Conservation (phyloP, 352 stramenopile genomes). For the Thalassiosira hispida region DNA sequence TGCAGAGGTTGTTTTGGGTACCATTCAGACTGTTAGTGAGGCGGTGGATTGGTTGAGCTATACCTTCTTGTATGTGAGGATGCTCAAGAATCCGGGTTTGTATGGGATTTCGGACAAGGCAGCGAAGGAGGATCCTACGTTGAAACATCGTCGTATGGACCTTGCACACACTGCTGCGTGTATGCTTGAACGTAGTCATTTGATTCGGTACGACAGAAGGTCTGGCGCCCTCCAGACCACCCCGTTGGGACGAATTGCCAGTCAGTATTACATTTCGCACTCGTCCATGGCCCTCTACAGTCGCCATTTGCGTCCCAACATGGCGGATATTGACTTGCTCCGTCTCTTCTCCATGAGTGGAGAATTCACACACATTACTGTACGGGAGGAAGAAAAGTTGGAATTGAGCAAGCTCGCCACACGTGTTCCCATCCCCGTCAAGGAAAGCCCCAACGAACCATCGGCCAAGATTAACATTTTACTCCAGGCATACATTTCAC, state of each 20-base stretch:
- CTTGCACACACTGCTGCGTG: slow-evolving; percentile 96
- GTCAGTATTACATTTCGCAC: slow-evolving; percentile 99
- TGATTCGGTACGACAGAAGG: slow-evolving; percentile 98
- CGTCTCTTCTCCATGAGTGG: slow-evolving; percentile 98
- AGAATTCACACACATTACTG: slow-evolving; percentile 99
- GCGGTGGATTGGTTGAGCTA: slow-evolving; percentile 99
- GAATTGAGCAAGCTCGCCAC: slow-evolving; percentile 97
- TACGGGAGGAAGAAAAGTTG: slow-evolving; percentile 98
- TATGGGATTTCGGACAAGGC: slow-evolving; percentile 93
- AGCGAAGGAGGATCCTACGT: slow-evolving; percentile 90
- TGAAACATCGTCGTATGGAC: slow-evolving; percentile 95
- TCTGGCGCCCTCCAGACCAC: slow-evolving; percentile 95
- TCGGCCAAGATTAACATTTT: slow-evolving; percentile 99
- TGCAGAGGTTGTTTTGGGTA: slow-evolving; percentile 97
- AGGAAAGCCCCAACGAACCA: slow-evolving; percentile 91
- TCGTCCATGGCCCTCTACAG: slow-evolving; percentile 98
- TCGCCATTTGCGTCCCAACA: slow-evolving; percentile 97
- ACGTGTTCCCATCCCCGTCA: slow-evolving; percentile 98
- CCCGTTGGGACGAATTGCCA: slow-evolving; percentile 96
- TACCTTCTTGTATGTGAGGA: slow-evolving; percentile 99
- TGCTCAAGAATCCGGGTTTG: slow-evolving; percentile 96
- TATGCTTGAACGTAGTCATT: slow-evolving; percentile 95
- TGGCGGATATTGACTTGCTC: slow-evolving; percentile 99
- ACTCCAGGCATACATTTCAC: slow-evolving; percentile 98
- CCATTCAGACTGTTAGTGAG: slow-evolving; percentile 92